phyloP scores from a whole-genome alignment of 1,139 yeast species.

The Wickerhamiella infanticola region DNA sequence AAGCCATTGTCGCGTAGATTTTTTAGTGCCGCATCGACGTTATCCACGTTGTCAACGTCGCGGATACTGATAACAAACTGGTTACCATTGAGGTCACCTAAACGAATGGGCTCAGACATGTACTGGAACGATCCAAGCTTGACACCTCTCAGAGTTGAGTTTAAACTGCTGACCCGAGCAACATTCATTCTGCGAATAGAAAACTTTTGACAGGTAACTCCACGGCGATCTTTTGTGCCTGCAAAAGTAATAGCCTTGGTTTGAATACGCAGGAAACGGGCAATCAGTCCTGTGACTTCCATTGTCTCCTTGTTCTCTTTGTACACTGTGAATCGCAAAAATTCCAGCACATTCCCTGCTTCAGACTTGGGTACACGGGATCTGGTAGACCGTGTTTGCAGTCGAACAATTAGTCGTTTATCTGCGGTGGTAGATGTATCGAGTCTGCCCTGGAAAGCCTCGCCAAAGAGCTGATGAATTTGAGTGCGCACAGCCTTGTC shows the following conservation, averaged over 20 bases:
- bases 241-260: conserved; percentile 61
- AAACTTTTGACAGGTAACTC: conserved; percentile 78
- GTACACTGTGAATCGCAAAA: conserved; percentile 63
- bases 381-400: conserved; percentile 12
- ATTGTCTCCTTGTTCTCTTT: conserved; percentile 95
- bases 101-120: conserved; percentile 41
- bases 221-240: conserved; percentile 95
- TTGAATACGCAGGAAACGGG: conserved; percentile 60
- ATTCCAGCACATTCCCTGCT: conserved; percentile 54
- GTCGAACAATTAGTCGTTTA: conserved; percentile 28
- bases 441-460: conserved; percentile 54
- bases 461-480: conserved; percentile 62
- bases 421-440: conserved; percentile 65
- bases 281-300: conserved; percentile 72
- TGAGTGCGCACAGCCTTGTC: conserved; percentile 61
- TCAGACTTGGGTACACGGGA: conserved; percentile 17
- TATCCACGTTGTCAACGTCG: conserved; percentile 27
- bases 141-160: conserved; percentile 51
- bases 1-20: conserved; percentile 58
- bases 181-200: conserved; percentile 57
- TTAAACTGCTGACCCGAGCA: conserved; percentile 64
- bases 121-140: conserved; percentile 66
- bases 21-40: conserved; percentile 36
- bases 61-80: conserved; percentile 75
- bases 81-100: conserved; percentile 81